Evolutionary conservation across 768 basidiomycete genomes (phyloP).

Genomic region (Tricholoma hemisulphureum): DNA sequence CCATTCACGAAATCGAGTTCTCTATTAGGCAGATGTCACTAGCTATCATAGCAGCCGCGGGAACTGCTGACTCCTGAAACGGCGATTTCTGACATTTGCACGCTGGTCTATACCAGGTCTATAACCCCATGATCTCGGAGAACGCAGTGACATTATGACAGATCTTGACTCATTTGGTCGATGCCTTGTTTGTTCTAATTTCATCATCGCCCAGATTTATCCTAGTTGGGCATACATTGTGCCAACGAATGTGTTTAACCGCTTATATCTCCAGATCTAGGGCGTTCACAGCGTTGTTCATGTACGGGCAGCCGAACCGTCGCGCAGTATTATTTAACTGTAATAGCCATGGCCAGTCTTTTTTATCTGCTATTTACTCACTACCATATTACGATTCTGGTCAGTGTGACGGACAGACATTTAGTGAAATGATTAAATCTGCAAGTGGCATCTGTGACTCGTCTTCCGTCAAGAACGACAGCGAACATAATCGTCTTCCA

Average conservation of each 20-base stretch:
- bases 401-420: not conserved
- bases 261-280: not conserved
- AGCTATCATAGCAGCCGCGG: not conserved
- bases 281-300: not conserved
- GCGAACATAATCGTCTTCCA: conserved; percentile 7
- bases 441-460: conserved; percentile 30
- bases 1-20: too few relatives aligned
- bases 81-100: not conserved
- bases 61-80: not conserved
- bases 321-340: not conserved
- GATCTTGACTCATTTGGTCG: not conserved
- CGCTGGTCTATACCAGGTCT: not conserved
- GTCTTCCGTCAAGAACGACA: not conserved
- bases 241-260: too few relatives aligned
- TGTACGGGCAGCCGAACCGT: not conserved
- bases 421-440: conserved; percentile 11
- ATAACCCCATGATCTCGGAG: not conserved
- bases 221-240: not conserved
- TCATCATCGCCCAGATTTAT: not conserved
- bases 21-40: too few relatives aligned
- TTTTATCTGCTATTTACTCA: not conserved
- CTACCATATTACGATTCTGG: not conserved
- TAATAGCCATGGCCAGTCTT: not conserved
- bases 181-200: not conserved
- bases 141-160: not conserved